Evolutionary conservation across 1,284 basidiomycete genomes (phyloP).

Genomic region (Ceratobasidium sp.): DNA sequence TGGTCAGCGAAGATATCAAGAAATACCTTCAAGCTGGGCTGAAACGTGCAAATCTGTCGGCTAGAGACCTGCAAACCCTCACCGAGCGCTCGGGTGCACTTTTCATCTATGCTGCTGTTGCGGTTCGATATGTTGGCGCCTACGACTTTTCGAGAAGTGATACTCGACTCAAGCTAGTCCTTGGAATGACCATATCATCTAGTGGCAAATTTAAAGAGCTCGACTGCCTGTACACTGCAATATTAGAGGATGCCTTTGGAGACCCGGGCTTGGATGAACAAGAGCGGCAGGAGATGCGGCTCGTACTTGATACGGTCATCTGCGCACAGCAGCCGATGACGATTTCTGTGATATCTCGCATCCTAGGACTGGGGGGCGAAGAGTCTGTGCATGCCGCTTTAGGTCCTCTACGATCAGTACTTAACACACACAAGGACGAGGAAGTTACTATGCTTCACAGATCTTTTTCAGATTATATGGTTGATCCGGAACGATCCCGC

Average conservation of each 20-base stretch:
- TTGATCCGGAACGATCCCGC: background rate
- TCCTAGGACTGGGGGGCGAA: background rate
- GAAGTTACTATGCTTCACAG: background rate
- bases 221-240: slow-evolving; percentile 12
- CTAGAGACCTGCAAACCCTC: background rate
- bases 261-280: background rate
- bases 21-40: slow-evolving; percentile 34
- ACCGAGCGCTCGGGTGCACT: slow-evolving; percentile 4
- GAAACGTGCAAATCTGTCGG: background rate
- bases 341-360: background rate
- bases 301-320: slow-evolving; percentile 11
- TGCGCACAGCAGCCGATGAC: slow-evolving; percentile 30
- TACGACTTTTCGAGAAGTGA: background rate
- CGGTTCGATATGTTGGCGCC: slow-evolving; percentile 7
- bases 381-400: background rate
- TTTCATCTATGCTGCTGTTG: slow-evolving; percentile 41
- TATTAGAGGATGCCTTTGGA: background rate
- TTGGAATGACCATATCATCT: background rate
- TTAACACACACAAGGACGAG: background rate
- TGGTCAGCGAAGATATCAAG: slow-evolving; percentile 44
- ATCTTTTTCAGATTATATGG: slow-evolving; percentile 33
- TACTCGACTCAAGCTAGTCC: background rate
- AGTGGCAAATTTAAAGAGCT: background rate
- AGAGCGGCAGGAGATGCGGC: background rate
- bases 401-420: slow-evolving; percentile 7